Conservation (phyloP, 2,329 filamentous ascomycete species). For the Neofusicoccum umdonicola region DNA sequence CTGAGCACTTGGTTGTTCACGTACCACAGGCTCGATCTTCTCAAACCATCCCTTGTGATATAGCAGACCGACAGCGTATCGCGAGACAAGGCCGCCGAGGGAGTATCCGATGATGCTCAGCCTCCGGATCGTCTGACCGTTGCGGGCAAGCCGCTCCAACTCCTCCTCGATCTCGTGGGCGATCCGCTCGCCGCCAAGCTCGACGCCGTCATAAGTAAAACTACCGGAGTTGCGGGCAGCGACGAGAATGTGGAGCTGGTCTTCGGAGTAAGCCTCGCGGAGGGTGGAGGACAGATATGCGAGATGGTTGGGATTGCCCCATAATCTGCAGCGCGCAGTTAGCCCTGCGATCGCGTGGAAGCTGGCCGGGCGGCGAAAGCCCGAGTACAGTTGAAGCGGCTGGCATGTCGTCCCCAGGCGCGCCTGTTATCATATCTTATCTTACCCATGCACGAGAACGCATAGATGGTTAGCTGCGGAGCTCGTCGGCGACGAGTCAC, state of each 20-base stretch:
- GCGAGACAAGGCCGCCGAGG: conserved; percentile 78
- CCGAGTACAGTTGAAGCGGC: background rate
- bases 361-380: background rate
- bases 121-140: conserved; percentile 72
- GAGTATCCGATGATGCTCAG: conserved; percentile 89
- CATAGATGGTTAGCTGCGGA: conserved; percentile 60
- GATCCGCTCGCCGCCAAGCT: conserved; percentile 66
- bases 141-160: conserved; percentile 52
- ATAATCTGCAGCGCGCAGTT: conserved; percentile 53
- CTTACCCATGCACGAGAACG: conserved; percentile 73
- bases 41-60: conserved; percentile 79
- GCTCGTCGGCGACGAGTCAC: conserved; percentile 15
- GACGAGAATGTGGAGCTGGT: conserved; percentile 67
- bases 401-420: background rate
- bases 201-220: conserved; percentile 67
- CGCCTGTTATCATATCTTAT: conserved; percentile 1
- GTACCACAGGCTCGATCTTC: conserved; percentile 71
- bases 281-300: conserved; percentile 65
- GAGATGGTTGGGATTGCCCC: conserved; percentile 77
- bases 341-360: background rate
- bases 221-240: conserved; percentile 71
- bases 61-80: conserved; percentile 83
- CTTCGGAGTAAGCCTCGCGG: conserved; percentile 58
- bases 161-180: conserved; percentile 62
- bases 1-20: conserved; percentile 38